A percentile compares a stretch with the other conserved stretches of the same genome.
These are phyloP conservation scores for Acanthamoeba pearcei DNA, from an alignment of 208 protist genomes.

Conservation along the genomic window DNA sequence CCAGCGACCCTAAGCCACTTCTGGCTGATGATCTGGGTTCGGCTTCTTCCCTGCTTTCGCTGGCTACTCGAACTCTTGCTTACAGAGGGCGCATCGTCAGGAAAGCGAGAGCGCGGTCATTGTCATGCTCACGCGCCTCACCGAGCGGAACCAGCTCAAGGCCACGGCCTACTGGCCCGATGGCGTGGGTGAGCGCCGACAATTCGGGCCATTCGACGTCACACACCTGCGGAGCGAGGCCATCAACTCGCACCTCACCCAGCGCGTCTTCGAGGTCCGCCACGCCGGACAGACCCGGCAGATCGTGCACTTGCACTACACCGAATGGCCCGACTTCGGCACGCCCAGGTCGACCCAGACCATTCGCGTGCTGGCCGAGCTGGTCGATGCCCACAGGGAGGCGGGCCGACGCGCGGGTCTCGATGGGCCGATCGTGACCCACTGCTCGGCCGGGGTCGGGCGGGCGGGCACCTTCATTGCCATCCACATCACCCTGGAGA, in stretches of 20 bases:
- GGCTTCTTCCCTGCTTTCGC: neutral
- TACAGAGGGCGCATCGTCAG: neutral
- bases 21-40: conserved; percentile 68
- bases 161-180: conserved; percentile 47
- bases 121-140: conserved; percentile 78
- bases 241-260: neutral
- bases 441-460: conserved; percentile 75
- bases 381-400: neutral
- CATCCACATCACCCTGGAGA: conserved; percentile 31
- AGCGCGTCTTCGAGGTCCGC: neutral
- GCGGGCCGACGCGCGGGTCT: neutral
- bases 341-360: neutral
- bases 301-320: conserved; percentile 71
- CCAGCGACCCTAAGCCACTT: conserved; percentile 61
- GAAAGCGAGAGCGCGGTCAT: conserved; percentile 61
- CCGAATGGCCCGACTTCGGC: conserved; percentile 71
- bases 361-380: conserved; percentile 24
- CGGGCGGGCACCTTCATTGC: conserved; percentile 73
- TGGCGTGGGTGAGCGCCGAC: neutral
- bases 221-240: neutral
- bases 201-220: conserved; percentile 20
- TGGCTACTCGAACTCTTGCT: neutral
- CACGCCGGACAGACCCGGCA: neutral
- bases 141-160: neutral
- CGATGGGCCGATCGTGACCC: conserved; percentile 18